phyloP scores from a whole-genome alignment of 2,329 filamentous ascomycete genomes.

The Aschersonia sp. region DNA sequence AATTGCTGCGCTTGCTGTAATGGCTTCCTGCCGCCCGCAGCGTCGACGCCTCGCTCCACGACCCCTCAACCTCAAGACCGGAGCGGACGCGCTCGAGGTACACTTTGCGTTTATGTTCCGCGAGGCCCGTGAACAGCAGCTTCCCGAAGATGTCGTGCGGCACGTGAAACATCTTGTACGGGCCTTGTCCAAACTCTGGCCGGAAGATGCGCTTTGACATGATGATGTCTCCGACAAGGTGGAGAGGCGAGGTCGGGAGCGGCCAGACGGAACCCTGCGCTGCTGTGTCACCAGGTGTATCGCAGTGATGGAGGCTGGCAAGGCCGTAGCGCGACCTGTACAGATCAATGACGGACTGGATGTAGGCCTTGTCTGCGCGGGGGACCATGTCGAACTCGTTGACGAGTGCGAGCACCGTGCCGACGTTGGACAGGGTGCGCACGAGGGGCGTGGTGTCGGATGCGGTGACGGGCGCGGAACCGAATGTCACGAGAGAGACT shows the following conservation, averaged over 20 bases:
- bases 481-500: constrained; percentile 10
- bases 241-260: neutral
- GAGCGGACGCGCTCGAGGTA: constrained; percentile 7
- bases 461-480: constrained; percentile 7
- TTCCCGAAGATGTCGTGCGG: constrained; percentile 2
- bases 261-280: neutral
- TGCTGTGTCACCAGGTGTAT: neutral
- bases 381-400: constrained; percentile 12
- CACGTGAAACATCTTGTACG: neutral
- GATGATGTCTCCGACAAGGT: neutral
- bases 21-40: neutral
- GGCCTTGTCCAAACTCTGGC: neutral
- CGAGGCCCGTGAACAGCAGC: constrained; percentile 9
- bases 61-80: neutral
- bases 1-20: neutral
- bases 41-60: neutral
- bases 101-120: constrained; percentile 8
- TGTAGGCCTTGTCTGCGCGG: constrained; percentile 7
- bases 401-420: constrained; percentile 5
- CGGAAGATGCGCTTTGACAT: neutral
- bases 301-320: neutral
- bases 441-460: constrained; percentile 4
- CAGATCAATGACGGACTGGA: constrained; percentile 8
- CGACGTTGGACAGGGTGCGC: neutral
- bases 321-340: constrained; percentile 8